phyloP scores from a whole-genome alignment of 2,329 filamentous ascomycete species.

The Mycocentrospora acerina region DNA sequence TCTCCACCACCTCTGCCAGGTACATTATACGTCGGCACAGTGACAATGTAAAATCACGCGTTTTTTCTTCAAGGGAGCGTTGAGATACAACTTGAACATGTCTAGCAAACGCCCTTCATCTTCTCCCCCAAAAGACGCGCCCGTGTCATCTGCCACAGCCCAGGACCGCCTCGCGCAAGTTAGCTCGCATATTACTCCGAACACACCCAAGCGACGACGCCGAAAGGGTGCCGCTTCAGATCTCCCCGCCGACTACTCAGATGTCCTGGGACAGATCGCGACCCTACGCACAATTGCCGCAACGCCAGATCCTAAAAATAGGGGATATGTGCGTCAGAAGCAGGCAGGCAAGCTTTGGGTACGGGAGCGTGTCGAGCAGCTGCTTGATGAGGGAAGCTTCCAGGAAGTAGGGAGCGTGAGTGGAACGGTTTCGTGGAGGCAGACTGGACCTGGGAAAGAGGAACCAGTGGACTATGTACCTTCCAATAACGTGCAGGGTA shows the following conservation, averaged over 20 bases:
- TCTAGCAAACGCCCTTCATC: constrained; percentile 21
- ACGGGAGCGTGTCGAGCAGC: constrained; percentile 58
- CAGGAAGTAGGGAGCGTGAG: constrained; percentile 62
- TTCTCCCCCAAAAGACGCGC: constrained; percentile 15
- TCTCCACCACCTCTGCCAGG: constrained; percentile 11
- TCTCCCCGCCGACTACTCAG: constrained; percentile 62
- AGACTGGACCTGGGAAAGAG: constrained; percentile 47
- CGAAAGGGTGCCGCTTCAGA: constrained; percentile 39
- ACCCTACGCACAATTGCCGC: constrained; percentile 55
- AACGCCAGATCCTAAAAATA: constrained; percentile 55
- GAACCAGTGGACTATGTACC: constrained; percentile 56
- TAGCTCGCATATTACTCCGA: constrained; percentile 45
- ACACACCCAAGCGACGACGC: constrained; percentile 40
- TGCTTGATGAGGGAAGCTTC: constrained; percentile 60
- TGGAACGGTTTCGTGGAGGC: constrained; percentile 61
- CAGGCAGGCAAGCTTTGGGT: constrained; percentile 67
- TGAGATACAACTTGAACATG: constrained; percentile 13
- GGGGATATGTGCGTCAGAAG: constrained; percentile 64
- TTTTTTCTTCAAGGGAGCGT: constrained; percentile 13
- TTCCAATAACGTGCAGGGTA: constrained; percentile 63
- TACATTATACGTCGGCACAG: too few species aligned
- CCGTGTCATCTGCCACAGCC: constrained; percentile 32
- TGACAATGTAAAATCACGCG: too few species aligned
- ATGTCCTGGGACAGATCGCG: constrained; percentile 60
- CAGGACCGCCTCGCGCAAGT: constrained; percentile 52